Evolutionary conservation across 345 rosid species (phyloP), one percentile per base, ranked within the genome.

Genomic region (Heritiera fomes): DNA sequence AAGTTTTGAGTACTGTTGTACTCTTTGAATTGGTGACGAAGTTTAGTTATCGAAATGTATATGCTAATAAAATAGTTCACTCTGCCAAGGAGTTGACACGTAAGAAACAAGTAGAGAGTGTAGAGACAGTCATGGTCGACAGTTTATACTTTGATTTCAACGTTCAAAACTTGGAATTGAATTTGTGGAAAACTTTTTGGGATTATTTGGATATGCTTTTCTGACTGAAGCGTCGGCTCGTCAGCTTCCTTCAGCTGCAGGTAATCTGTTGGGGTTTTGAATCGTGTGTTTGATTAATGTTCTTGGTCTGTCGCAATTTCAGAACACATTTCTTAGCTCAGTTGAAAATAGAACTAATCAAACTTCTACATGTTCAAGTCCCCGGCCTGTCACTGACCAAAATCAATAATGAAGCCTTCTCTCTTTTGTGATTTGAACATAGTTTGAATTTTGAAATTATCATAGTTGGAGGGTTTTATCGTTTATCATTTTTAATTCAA

Each of bases 131-230:
- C 76, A 55, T 55, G 76, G 76, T 73, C 76, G 32, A n/a, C 63
- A 73, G 17, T 55, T 73, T 55, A 38, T 63, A 73, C 76, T 73
- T 73, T 73, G 76, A 73, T 38, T 71, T 73, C 76, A 73, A 55
- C 49, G 30, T 73, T n/a, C 49, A 17, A 72, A 53, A 9, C 41
- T 10, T 63, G 10, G n/a, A 34, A 13, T 63, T 32, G 68, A 63
- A n/a, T 62, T 61, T 32, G n/a, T 32, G 45, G 68, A 30, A 62
- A 61, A 1, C 2, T 56, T 61, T 61, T 61, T 4, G 40, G 41
- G 66, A 5, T 11, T 3, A 5, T 23, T 9, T 12, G 3, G 17
- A 6, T 10, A 23, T 59, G 30, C 2, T 55, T 18, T 7, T 55
- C 8, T n/a, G 63, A 59, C 63, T 59, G 34, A 59, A 2, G 2